Evolutionary conservation across 2,329 filamentous ascomycete genomes (phyloP).

Genomic region (Thielaviopsis punctulata): DNA sequence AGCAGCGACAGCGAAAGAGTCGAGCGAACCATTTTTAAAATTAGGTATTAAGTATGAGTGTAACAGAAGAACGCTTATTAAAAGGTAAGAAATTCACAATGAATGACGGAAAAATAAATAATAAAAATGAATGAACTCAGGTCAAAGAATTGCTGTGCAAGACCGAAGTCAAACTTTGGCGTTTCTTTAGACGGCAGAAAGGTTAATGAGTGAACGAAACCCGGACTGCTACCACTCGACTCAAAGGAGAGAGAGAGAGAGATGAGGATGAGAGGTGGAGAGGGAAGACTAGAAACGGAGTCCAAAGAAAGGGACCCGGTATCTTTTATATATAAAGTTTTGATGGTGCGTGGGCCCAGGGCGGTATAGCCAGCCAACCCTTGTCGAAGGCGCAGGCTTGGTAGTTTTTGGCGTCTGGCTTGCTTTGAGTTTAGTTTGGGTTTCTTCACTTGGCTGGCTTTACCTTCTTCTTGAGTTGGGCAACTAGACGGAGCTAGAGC

Average conservation of each 20-base stretch:
- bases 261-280: conserved; percentile 1
- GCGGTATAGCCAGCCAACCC: not conserved
- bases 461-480: no score
- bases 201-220: conserved; percentile 6
- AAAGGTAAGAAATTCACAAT: not conserved
- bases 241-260: conserved; percentile 2
- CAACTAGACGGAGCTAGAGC: no score
- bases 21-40: conserved; percentile 21
- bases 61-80: not conserved
- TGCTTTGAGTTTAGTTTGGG: not conserved
- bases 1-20: conserved; percentile 21
- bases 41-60: conserved; percentile 1
- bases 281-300: not conserved
- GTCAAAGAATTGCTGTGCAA: not conserved
- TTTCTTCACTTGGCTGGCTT: not conserved
- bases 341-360: not conserved
- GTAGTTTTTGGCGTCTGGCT: not conserved
- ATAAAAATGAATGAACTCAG: not conserved
- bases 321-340: not conserved
- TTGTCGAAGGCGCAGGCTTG: not conserved
- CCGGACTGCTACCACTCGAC: conserved; percentile 1
- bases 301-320: not conserved
- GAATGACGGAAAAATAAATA: not conserved
- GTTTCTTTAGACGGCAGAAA: not conserved
- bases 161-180: not conserved